Evolutionary conservation across 768 basidiomycete genomes (phyloP).

Genomic region (Termitomyces sp.): DNA sequence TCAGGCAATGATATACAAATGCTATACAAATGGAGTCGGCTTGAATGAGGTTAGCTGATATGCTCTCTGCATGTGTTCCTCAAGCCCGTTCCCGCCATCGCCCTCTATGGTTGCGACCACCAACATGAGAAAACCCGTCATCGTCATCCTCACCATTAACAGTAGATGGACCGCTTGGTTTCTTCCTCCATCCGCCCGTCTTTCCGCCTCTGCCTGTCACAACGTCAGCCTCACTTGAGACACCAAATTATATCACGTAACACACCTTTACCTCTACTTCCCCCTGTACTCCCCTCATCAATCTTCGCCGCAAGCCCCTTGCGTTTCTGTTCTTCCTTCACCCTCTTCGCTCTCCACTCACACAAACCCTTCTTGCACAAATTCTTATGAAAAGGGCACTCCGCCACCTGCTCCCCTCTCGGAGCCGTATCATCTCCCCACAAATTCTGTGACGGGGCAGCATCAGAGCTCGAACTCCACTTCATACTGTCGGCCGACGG

Average conservation of each 20-base stretch:
- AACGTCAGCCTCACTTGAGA: not conserved
- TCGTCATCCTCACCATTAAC: not conserved
- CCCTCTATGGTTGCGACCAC: slow-evolving; percentile 1
- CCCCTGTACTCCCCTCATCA: not conserved
- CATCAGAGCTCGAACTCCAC: not conserved
- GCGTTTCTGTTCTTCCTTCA: slow-evolving; percentile 19
- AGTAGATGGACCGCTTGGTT: slow-evolving; percentile 4
- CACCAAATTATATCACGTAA: not conserved
- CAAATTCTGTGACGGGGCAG: slow-evolving; percentile 13
- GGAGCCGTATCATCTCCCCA: slow-evolving; percentile 19
- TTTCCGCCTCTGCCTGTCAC: slow-evolving; percentile 1
- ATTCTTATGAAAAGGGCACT: slow-evolving; percentile 24
- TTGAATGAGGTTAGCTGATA: not conserved
- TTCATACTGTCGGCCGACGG: slow-evolving; percentile 1
- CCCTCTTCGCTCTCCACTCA: slow-evolving; percentile 21
- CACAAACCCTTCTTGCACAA: slow-evolving; percentile 35
- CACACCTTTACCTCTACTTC: not conserved
- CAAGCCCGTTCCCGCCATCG: not conserved
- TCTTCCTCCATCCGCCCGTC: slow-evolving; percentile 9
- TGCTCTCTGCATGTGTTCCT: not conserved
- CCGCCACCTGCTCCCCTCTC: slow-evolving; percentile 9
- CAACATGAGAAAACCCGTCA: slow-evolving; percentile 4
- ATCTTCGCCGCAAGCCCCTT: not conserved
- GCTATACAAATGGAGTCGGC: not conserved
- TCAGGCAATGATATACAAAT: not conserved